A percentile compares a stretch with the other conserved stretches of the same genome.
Conservation (phyloP, 345 rosid genomes). For the Gossypium stocksii region DNA sequence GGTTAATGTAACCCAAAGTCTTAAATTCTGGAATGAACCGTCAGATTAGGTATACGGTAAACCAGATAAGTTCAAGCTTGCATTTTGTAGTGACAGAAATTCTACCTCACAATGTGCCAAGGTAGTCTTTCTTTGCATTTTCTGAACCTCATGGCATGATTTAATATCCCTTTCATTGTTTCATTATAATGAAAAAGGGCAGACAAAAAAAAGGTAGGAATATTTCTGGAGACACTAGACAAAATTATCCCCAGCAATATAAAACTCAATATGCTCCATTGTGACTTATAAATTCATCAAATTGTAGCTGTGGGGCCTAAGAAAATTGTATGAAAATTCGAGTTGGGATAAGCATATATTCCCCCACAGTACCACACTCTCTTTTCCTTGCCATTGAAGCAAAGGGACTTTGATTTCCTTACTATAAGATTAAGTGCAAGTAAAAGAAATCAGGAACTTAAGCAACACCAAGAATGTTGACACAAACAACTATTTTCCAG, state of each 20-base stretch:
- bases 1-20: neutral
- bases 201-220: neutral
- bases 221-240: neutral
- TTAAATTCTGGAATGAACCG: neutral
- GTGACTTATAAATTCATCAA: neutral
- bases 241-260: slow-evolving; percentile 9
- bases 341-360: slow-evolving; percentile 22
- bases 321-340: slow-evolving; percentile 10
- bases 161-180: too few relatives aligned
- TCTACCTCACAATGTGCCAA: neutral
- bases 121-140: neutral
- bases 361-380: neutral
- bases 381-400: slow-evolving; percentile 17
- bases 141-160: too few relatives aligned
- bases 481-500: slow-evolving; percentile 1
- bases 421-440: neutral
- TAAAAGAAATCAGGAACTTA: neutral
- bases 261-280: slow-evolving; percentile 9
- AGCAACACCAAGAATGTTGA: neutral
- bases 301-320: slow-evolving; percentile 4
- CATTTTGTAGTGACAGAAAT: neutral
- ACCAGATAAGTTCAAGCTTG: neutral
- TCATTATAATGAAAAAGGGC: too few relatives aligned
- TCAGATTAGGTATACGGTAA: slow-evolving; percentile 14
- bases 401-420: slow-evolving; percentile 1